Evolutionary conservation across 2,329 filamentous ascomycete genomes (phyloP), one percentile per base, ranked within the genome.

Genomic region (Colletotrichum eleusines): DNA sequence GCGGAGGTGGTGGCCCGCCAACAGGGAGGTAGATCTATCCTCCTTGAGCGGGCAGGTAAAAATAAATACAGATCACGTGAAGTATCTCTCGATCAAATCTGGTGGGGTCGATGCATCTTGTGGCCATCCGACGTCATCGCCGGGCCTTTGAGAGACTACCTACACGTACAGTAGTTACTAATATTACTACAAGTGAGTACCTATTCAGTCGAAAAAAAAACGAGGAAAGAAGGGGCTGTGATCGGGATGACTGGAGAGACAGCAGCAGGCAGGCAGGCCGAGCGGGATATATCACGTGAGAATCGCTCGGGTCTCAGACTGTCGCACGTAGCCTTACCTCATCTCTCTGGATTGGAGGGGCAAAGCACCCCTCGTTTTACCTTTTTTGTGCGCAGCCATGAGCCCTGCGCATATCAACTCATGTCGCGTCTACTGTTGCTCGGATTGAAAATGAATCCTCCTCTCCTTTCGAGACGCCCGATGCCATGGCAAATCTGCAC

Each of bases 401-500:
- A 57, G 53, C 53, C 28, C 14, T 33, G n/a, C 33, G 33, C 53
- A 40, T 16, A 28, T 57, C 35, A 26, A 40, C 16, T 26, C 8
- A 40, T 40, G 12, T 40, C 35, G 53, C 12, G 33, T 9, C 33
- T 16, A n/a, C n/a, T 26, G n/a, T 23, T 26, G 59, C 23, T 51
- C n/a, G 48, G 23, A n/a, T 14, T 40, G n/a, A 35, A 14, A 28
- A 51, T 61, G 18, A 26, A 20, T 12, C 26, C 44, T n/a, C 11
- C 2, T 42, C 23, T n/a, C n/a, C 6, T 42, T 2, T 53, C 35
- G 35, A 54, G 60, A 53, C 38, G 60, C 60, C n/a, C 26, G 50
- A 63, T 48, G 48, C 51, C 51, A 68, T 68, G 68, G 64, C 58
- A 59, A 71, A 60, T 33, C 58, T 58, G 69, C 69, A 69, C 54